Evolutionary conservation across 139 green algal species (phyloP).

Genomic region (Chlamydomonas asymmetrica): DNA sequence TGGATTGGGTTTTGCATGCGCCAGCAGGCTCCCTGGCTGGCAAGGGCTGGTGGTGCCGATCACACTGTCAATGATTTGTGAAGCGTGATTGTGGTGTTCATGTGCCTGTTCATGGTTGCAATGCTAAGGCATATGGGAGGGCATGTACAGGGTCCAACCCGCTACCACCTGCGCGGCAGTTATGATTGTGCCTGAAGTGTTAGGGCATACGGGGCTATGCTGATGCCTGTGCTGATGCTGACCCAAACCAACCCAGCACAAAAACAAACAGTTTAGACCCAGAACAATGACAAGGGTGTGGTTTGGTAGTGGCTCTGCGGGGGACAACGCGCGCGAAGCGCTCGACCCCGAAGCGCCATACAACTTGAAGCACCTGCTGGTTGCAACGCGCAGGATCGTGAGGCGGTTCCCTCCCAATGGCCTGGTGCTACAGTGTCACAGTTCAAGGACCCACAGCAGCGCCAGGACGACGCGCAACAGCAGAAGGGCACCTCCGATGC

Average conservation of each 20-base stretch:
- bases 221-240: neutral
- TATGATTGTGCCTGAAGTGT: too few species aligned
- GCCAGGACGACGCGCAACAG: neutral
- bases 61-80: neutral
- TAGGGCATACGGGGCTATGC: neutral
- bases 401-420: neutral
- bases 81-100: neutral
- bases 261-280: neutral
- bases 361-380: too few species aligned
- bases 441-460: neutral
- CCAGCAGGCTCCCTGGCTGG: neutral
- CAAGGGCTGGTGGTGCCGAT: neutral
- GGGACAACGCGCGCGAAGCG: neutral
- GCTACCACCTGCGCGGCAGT: too few species aligned
- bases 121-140: neutral
- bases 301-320: neutral
- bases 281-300: neutral
- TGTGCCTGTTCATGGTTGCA: neutral
- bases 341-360: neutral
- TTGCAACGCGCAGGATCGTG: constrained; percentile 15
- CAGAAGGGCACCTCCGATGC: neutral
- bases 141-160: too few species aligned
- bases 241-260: neutral
- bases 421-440: neutral
- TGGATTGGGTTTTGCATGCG: too few species aligned